Evolutionary conservation across 1,284 basidiomycete genomes (phyloP).

Genomic region (Ustilago vetiveriae): DNA sequence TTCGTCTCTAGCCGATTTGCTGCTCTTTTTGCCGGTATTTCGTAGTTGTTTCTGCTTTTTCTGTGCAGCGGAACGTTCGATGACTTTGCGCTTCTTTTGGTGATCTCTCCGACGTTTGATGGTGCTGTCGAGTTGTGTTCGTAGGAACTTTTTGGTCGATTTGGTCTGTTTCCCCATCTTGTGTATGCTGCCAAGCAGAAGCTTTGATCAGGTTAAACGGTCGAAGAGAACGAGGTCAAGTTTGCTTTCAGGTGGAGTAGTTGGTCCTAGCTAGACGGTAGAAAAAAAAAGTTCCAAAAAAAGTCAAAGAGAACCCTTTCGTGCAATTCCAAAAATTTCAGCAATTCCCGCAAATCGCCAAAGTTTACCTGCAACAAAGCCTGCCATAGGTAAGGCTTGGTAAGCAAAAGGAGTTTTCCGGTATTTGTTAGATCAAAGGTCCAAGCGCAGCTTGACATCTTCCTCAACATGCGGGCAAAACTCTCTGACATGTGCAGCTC

Average conservation of each 20-base stretch:
- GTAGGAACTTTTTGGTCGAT: constrained; percentile 64
- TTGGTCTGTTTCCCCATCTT: constrained; percentile 63
- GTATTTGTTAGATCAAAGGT: too few relatives aligned
- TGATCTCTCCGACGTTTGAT: constrained; percentile 59
- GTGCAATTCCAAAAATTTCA: not conserved
- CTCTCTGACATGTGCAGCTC: too few relatives aligned
- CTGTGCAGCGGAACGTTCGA: constrained; percentile 44
- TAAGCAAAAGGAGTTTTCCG: not conserved
- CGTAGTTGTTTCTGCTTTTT: constrained; percentile 47
- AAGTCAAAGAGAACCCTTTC: too few relatives aligned
- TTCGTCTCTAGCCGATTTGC: constrained; percentile 13
- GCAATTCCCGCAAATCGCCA: too few relatives aligned
- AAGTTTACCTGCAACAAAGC: too few relatives aligned
- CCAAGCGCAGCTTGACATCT: too few relatives aligned
- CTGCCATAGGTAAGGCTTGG: not conserved
- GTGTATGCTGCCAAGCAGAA: not conserved
- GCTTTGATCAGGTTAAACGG: too few relatives aligned
- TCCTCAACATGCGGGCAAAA: too few relatives aligned
- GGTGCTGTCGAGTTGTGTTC: constrained; percentile 55
- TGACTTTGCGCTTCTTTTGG: constrained; percentile 58
- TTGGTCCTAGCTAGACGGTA: too few relatives aligned
- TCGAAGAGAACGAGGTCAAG: too few relatives aligned
- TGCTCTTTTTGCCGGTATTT: constrained; percentile 36
- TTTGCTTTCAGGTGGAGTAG: too few relatives aligned
- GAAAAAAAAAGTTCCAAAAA: too few relatives aligned